Conservation (phyloP, 768 basidiomycete genomes). For the Tephrocybe sp. region DNA sequence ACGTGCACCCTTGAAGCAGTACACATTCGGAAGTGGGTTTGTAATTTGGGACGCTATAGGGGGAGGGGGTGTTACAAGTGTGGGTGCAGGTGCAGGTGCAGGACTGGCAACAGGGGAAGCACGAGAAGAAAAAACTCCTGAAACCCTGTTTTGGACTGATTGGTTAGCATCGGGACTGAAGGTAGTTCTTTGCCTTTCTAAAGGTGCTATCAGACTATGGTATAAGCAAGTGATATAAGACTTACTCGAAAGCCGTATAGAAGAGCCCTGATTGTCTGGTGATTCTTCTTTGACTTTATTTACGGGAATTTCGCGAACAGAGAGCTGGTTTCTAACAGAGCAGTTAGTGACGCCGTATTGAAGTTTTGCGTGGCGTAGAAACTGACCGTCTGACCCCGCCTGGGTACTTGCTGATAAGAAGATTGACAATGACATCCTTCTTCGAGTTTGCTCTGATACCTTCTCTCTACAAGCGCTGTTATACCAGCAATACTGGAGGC, state of each 20-base stretch:
- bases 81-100: neutral
- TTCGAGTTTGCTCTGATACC: conserved; percentile 22
- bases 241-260: conserved; percentile 1
- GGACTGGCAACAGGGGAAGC: neutral
- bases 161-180: neutral
- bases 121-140: neutral
- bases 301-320: neutral
- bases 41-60: no score
- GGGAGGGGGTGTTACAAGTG: no score
- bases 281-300: neutral
- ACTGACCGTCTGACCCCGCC: conserved; percentile 15
- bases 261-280: neutral
- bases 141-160: neutral
- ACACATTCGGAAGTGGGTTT: conserved; percentile 3
- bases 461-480: conserved; percentile 21
- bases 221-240: neutral
- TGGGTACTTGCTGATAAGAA: conserved; percentile 17
- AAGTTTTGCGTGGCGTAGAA: no score
- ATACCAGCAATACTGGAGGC: no score
- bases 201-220: neutral
- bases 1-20: conserved; percentile 21
- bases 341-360: neutral
- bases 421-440: conserved; percentile 18
- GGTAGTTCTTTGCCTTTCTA: conserved; percentile 7
- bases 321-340: neutral